Percentiles rank a stretch among this genome's conserved stretches.
phyloP scores from a whole-genome alignment of 106 monocot species.

The Hemerocallis citrina region DNA sequence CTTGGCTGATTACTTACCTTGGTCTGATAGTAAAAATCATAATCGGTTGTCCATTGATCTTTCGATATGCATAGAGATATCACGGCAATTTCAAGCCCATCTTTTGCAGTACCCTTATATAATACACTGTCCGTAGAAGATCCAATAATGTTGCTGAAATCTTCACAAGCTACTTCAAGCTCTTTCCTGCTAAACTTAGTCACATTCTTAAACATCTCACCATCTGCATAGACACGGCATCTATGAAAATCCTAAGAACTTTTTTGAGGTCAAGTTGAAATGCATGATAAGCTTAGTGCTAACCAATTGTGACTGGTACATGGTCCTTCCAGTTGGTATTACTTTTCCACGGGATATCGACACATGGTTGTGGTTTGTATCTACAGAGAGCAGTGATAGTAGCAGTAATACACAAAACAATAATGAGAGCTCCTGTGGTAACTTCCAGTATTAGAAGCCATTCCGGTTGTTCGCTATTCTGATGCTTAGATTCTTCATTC shows the following conservation, averaged over 20 bases:
- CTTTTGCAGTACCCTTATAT: constrained; percentile 82
- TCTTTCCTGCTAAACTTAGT: constrained; percentile 57
- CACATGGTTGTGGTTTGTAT: constrained; percentile 25
- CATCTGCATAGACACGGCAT: constrained; percentile 27
- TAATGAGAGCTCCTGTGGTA: constrained; percentile 37
- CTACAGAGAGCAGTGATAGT: constrained; percentile 24
- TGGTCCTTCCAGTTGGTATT: constrained; percentile 28
- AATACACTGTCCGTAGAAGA: constrained; percentile 63
- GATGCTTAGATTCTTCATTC: constrained; percentile 14
- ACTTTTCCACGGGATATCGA: constrained; percentile 42
- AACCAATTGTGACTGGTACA: constrained; percentile 47
- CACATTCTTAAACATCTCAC: constrained; percentile 63
- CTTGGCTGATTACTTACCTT: constrained; percentile 37
- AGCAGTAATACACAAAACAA: constrained; percentile 34
- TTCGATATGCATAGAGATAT: constrained; percentile 53
- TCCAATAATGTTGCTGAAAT: constrained; percentile 97
- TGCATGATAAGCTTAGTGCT: constrained; percentile 1
- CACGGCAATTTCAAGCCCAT: constrained; percentile 90
- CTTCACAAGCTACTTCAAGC: constrained; percentile 95
- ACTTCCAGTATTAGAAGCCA: constrained; percentile 87
- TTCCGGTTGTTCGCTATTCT: constrained; percentile 25
- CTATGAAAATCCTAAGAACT: neutral
- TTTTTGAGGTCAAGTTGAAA: too few species aligned
- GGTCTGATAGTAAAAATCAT: constrained; percentile 62
- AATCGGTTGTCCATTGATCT: constrained; percentile 61